Evolutionary conservation across 371 early-diverging fungal species (phyloP).

Genomic region (Mucor circinelloides): DNA sequence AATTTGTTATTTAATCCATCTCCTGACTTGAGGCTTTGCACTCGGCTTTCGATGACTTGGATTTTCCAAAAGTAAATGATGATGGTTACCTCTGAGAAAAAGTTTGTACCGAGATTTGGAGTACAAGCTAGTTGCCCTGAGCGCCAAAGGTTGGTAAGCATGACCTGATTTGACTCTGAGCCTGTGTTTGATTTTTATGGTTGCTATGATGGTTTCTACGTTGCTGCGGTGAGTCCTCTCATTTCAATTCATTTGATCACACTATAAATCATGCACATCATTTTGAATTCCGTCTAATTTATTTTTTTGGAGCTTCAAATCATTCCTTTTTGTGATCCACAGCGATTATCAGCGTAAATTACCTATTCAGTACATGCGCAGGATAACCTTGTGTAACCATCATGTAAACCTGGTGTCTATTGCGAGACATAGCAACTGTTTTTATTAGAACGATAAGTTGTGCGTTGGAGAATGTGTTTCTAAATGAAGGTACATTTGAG

Average conservation of each 20-base stretch:
- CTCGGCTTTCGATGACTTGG: background rate
- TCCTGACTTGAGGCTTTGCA: background rate
- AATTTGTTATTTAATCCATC: background rate
- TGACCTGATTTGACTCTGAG: background rate
- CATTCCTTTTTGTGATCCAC: background rate
- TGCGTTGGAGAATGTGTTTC: too few relatives aligned
- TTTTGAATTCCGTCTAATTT: background rate
- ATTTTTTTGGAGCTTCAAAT: background rate
- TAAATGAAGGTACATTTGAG: too few relatives aligned
- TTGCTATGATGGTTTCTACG: background rate
- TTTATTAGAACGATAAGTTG: too few relatives aligned
- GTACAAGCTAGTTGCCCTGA: background rate
- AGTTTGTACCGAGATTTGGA: background rate
- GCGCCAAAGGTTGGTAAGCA: background rate
- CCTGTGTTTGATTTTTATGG: background rate
- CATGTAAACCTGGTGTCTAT: background rate
- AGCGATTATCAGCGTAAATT: background rate
- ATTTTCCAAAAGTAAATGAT: background rate
- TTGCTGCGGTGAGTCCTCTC: background rate
- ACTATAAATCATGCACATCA: background rate
- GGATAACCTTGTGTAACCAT: background rate
- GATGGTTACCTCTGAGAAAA: background rate
- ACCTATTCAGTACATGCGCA: background rate
- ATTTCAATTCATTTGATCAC: background rate
- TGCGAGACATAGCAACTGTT: too few relatives aligned